Evolutionary conservation across 139 green algal genomes (phyloP).

Genomic region (Chlamydomonas sp.): DNA sequence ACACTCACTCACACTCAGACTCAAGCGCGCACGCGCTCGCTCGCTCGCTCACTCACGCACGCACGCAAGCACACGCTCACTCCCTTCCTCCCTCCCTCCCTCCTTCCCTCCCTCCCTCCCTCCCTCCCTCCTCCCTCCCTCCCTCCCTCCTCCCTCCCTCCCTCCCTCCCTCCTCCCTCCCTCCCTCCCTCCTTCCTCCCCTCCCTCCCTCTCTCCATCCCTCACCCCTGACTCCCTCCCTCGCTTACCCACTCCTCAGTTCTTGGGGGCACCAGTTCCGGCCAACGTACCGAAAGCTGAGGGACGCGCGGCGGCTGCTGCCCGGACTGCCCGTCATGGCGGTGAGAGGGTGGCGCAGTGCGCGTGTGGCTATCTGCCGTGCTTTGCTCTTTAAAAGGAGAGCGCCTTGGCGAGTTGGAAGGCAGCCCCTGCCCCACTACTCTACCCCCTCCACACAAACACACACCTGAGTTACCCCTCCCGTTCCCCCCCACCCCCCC

Average conservation of each 20-base stretch:
- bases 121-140: constrained; percentile 11
- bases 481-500: background rate
- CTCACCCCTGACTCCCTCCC: background rate
- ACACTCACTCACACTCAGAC: too few relatives aligned
- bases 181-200: too few relatives aligned
- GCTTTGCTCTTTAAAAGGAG: too few relatives aligned
- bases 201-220: too few relatives aligned
- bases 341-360: constrained; percentile 44
- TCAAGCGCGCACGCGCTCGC: background rate
- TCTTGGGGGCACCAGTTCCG: constrained; percentile 56
- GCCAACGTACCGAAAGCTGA: constrained; percentile 45
- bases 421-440: too few relatives aligned
- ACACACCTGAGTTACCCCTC: background rate
- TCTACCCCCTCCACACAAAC: background rate
- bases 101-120: background rate
- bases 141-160: background rate
- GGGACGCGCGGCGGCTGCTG: constrained; percentile 22
- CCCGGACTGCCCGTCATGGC: constrained; percentile 51
- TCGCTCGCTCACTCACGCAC: background rate
- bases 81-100: too few relatives aligned
- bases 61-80: too few relatives aligned
- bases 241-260: background rate
- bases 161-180: constrained; percentile 1
- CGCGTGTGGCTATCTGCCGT: background rate
- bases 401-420: too few relatives aligned